Evolutionary conservation across 495 filamentous ascomycete species (phyloP), one percentile per base, ranked within the genome.

Genomic region (Penicillium nucicola): DNA sequence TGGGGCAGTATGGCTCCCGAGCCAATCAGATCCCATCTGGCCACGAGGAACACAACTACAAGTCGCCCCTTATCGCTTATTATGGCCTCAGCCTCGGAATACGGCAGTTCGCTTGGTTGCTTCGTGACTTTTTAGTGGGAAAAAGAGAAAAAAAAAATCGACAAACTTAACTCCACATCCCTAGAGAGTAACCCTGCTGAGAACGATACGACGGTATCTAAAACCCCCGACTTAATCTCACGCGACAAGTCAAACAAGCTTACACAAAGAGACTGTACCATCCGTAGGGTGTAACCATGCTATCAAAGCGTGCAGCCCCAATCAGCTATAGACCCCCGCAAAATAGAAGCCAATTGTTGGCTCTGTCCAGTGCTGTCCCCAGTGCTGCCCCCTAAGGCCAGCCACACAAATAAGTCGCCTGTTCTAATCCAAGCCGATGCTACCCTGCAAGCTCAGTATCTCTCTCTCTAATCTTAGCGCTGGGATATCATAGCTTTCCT

Each of bases 231-330:
- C 20, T 15, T 12, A 15, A 22, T 17, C 33, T 38, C 48, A 52
- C 42, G 48, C 48, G 48, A 56, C 37, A 37, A 18, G 30, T 36
- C 20, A 31, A 31, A 36, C 19, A 17, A n/a, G 18, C 14, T 12
- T 13, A 18, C 25, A 36, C 10, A 38, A 39, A 40, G 42, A 40
- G 4, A 46, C 28, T 41, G 50, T 52, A 38, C 35, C 42, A 47
- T 44, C 33, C 14, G 17, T 15, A 28, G 37, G 34, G 55, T 62
- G 60, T 57, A 62, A 60, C 56, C 48, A 52, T 60, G 25, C 40
- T 56, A 63, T 57, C 57, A 55, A 55, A 60, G 60, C 60, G 60
- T 48, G 31, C 31, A 7, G n/a, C 38, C 38, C 38, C 38, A 18
- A 42, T 30, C 23, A 18, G 17, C 13, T 33, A 17, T 2, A 13